Percentiles rank a stretch among this genome's conserved stretches.
Evolutionary conservation across 495 filamentous ascomycete species (phyloP).

Genomic region (Bryoglossum gracile): DNA sequence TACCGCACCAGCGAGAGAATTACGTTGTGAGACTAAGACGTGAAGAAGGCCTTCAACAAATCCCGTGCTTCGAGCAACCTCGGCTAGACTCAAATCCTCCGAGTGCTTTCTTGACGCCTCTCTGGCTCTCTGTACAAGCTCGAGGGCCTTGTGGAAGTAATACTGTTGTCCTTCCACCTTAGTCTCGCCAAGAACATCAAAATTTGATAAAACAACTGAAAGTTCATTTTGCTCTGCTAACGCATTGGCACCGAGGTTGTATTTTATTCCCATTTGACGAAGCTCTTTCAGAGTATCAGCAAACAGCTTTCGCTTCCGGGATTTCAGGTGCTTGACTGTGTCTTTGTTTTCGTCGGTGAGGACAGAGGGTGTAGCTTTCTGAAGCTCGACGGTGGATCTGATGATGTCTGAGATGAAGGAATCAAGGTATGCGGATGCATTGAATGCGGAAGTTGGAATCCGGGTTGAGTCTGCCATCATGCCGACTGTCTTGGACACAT

Average conservation of each 20-base stretch:
- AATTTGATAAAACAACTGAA: conserved; percentile 55
- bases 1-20: conserved; percentile 38
- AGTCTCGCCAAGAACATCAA: conserved; percentile 28
- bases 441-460: conserved; percentile 42
- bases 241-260: conserved; percentile 61
- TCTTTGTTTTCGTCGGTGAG: conserved; percentile 79
- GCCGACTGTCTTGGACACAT: conserved; percentile 54
- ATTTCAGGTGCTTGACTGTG: conserved; percentile 76
- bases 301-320: conserved; percentile 83
- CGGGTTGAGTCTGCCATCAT: conserved; percentile 55
- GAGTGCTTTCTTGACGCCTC: conserved; percentile 61
- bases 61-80: conserved; percentile 69
- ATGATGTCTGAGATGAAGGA: conserved; percentile 59
- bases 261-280: conserved; percentile 80
- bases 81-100: conserved; percentile 71
- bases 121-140: conserved; percentile 60
- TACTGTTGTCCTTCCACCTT: conserved; percentile 46
- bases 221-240: conserved; percentile 66
- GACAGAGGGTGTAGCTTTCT: conserved; percentile 68
- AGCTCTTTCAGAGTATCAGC: conserved; percentile 76
- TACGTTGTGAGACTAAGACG: conserved; percentile 60
- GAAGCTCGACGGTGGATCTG: conserved; percentile 60
- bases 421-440: conserved; percentile 54
- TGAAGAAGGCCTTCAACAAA: conserved; percentile 76
- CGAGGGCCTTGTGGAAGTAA: conserved; percentile 71